phyloP scores from a whole-genome alignment of 306 rosid genomes.

The Ziziphus jujuba region DNA sequence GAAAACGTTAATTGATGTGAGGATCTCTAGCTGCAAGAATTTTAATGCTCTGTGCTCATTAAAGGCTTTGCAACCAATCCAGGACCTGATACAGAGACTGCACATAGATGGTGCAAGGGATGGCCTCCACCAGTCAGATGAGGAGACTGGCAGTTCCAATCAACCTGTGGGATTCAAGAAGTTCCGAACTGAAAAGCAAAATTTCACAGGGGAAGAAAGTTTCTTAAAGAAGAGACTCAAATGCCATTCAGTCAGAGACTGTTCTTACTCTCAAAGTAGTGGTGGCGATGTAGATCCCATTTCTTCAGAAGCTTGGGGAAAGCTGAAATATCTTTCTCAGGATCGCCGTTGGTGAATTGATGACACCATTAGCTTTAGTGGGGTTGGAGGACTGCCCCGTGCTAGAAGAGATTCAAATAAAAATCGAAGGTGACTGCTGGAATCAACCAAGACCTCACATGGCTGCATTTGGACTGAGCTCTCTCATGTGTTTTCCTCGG shows the following conservation, averaged over 20 bases:
- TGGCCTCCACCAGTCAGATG: not conserved
- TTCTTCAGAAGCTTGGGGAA: too few species aligned
- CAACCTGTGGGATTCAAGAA: not conserved
- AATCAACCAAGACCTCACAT: not conserved
- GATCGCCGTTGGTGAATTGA: too few species aligned
- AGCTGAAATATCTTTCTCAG: too few species aligned
- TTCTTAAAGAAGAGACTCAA: not conserved
- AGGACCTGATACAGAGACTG: slow-evolving; percentile 2
- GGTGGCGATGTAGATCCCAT: not conserved
- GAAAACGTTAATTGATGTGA: slow-evolving; percentile 7
- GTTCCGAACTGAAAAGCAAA: not conserved
- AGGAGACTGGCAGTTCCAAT: not conserved
- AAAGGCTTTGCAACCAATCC: slow-evolving; percentile 4
- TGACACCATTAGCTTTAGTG: not conserved
- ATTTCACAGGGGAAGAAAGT: not conserved
- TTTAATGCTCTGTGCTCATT: slow-evolving; percentile 3
- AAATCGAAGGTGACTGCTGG: slow-evolving; percentile 13
- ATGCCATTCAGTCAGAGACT: not conserved
- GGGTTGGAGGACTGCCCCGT: slow-evolving; percentile 4
- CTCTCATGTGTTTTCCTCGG: slow-evolving; percentile 1
- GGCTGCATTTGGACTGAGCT: slow-evolving; percentile 6
- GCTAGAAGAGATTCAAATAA: slow-evolving; percentile 4
- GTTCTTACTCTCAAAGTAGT: not conserved
- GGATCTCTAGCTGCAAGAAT: slow-evolving; percentile 5
- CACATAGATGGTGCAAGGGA: slow-evolving; percentile 16